Evolutionary conservation across 768 basidiomycete genomes (phyloP).

Genomic region (Coprinopsis marcescibilis): DNA sequence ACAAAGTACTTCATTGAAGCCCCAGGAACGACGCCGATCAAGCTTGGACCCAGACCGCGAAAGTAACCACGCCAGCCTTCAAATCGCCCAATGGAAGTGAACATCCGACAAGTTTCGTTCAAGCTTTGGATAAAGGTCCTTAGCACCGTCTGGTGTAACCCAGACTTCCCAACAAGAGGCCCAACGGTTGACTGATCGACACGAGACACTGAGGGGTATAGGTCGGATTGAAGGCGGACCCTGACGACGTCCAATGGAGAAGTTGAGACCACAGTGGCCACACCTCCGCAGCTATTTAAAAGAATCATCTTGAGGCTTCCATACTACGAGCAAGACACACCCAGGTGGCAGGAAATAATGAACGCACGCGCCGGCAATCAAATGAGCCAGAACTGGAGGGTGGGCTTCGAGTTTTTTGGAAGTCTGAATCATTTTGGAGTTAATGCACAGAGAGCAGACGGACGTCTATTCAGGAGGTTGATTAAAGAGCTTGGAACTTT

Average conservation of each 20-base stretch:
- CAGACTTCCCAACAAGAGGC: too few relatives aligned
- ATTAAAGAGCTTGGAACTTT: too few relatives aligned
- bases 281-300: background rate
- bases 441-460: too few relatives aligned
- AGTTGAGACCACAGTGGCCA: constrained; percentile 2
- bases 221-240: constrained; percentile 3
- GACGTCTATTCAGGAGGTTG: too few relatives aligned
- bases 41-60: constrained; percentile 1
- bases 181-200: background rate
- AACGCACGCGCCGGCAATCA: constrained; percentile 5
- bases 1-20: constrained; percentile 5
- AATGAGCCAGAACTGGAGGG: too few relatives aligned
- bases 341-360: background rate
- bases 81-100: background rate
- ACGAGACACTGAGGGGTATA: background rate
- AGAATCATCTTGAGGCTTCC: background rate
- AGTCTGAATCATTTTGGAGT: too few relatives aligned
- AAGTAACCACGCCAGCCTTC: constrained; percentile 9
- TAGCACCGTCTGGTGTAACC: background rate
- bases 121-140: background rate
- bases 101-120: background rate
- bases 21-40: constrained; percentile 2
- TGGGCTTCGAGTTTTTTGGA: too few relatives aligned
- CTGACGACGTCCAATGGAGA: constrained; percentile 5
- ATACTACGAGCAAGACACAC: background rate